Conservation (phyloP, 441 rosid genomes). For the Macaranga tanarius region DNA sequence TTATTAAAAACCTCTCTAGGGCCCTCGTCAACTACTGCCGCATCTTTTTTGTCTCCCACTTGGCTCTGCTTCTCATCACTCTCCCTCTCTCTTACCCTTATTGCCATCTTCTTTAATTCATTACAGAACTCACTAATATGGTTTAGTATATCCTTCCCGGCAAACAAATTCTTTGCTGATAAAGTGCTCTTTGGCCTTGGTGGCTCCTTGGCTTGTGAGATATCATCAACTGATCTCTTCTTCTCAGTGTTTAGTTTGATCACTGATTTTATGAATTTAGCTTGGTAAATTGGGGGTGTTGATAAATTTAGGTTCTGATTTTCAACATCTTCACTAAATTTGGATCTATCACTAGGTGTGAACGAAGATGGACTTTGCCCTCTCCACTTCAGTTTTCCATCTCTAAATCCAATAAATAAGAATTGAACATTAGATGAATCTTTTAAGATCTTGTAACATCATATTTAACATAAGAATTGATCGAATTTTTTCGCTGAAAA, state of each 20-base stretch:
- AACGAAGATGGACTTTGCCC: conserved; percentile 38
- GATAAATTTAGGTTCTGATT: conserved; percentile 64
- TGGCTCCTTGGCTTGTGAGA: conserved; percentile 32
- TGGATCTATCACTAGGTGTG: conserved; percentile 21
- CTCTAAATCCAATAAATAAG: conserved; percentile 28
- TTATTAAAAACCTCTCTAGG: conserved; percentile 33
- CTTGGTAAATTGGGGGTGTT: conserved; percentile 43
- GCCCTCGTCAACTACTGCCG: conserved; percentile 22
- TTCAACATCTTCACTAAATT: conserved; percentile 44
- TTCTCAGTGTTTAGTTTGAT: conserved; percentile 57
- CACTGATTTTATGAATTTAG: conserved; percentile 47
- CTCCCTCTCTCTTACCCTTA: conserved; percentile 62
- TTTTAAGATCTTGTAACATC: not conserved
- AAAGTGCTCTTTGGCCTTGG: conserved; percentile 62
- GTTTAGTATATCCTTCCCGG: conserved; percentile 61
- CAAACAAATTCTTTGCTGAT: conserved; percentile 77
- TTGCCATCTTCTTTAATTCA: conserved; percentile 75
- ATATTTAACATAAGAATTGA: not conserved
- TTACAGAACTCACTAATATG: conserved; percentile 82
- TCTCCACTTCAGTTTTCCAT: conserved; percentile 50
- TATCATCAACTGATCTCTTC: conserved; percentile 37
- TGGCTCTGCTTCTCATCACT: conserved; percentile 34
- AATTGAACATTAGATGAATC: not conserved
- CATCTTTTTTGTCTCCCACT: conserved; percentile 28
- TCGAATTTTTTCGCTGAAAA: not conserved